These are phyloP conservation scores for Plasmopara viticola DNA, from an alignment of 352 stramenopile species.

Conservation along the genomic window DNA sequence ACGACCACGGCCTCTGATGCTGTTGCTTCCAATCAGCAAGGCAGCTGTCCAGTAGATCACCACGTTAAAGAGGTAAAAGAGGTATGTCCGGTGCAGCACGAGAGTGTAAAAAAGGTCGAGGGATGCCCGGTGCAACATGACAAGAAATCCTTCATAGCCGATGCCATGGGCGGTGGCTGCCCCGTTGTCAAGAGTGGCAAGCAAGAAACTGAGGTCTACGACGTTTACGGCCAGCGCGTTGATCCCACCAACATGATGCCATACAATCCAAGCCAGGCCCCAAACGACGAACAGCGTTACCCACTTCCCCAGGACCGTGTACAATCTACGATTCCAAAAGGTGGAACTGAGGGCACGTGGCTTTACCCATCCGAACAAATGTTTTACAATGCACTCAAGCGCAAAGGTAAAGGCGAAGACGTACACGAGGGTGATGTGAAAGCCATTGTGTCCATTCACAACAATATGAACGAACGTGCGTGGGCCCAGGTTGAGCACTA, in stretches of 20 bases:
- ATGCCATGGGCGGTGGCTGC: conserved; percentile 38
- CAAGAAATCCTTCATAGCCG: conserved; percentile 15
- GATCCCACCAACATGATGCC: conserved; percentile 99
- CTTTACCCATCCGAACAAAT: conserved; percentile 98
- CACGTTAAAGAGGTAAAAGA: conserved; percentile 20
- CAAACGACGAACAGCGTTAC: conserved; percentile 85
- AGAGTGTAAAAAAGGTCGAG: conserved; percentile 21
- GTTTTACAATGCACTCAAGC: conserved; percentile 97
- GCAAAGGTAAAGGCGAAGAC: conserved; percentile 97
- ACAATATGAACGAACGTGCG: conserved; percentile 99
- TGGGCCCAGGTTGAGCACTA: conserved; percentile 97
- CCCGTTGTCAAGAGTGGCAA: conserved; percentile 42
- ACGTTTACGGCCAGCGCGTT: conserved; percentile 96
- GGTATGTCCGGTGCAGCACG: conserved; percentile 57
- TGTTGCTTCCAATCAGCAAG: conserved; percentile 5
- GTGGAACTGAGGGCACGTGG: conserved; percentile 93
- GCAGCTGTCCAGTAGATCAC: conserved; percentile 54
- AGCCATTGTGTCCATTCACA: conserved; percentile 98
- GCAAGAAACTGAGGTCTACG: conserved; percentile 82
- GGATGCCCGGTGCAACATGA: conserved; percentile 75
- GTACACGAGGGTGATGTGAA: conserved; percentile 91
- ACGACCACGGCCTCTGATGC: conserved; percentile 17
- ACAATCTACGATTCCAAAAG: conserved; percentile 95
- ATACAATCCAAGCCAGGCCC: conserved; percentile 92
- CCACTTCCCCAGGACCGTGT: conserved; percentile 91